Evolutionary conservation across 768 basidiomycete genomes (phyloP), one percentile per base, ranked within the genome.

Genomic region (Baorangia bicolor): DNA sequence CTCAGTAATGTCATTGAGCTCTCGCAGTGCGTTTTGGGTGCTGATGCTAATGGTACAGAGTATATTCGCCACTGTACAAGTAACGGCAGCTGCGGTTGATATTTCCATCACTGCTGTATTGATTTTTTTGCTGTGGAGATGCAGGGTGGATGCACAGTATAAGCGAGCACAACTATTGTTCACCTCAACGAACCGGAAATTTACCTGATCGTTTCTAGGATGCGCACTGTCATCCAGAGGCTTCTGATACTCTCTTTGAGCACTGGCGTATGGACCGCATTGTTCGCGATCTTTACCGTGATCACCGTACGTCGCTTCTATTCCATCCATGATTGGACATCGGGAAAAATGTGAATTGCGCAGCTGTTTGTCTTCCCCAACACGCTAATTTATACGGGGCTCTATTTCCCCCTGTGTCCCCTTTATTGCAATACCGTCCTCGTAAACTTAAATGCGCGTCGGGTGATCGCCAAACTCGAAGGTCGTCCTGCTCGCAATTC

Each of bases 371-470:
- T 8, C 2, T 52, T 64, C 23, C 55, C 59, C 2, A 37, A 51
- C 12, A 66, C 64, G 18, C 46, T 56, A 18, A 43, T 66, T 31
- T 67, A 69, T 9, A 49, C 33, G 28, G 53, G 45, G 11, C 39
- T 73, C 37, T 67, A 69, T 46, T 70, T 68, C 20, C 64, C 70
- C 4, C 51, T 70, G 23, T 67, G 71, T 49, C 66, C 71, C 1
- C 47, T 74, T 7, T 73, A 71, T 35, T 66, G 68, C 35, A 73
- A 67, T 43, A 70, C 68, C 18, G 57, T 74, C 20, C 66, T 73
- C 47, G 64, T 62, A 16, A 74, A 66, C 50, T 44, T 73, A 49
- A 73, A 73, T 40, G 64, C 70, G 7, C 62, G 72, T 11, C 33
- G 49, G 28, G 47, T 67, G 27, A 53, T 65, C 8, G 42, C 52